Evolutionary conservation across 192 early-diverging fungal species (phyloP), one percentile per base, ranked within the genome.

Genomic region (Backusella morwellensis): DNA sequence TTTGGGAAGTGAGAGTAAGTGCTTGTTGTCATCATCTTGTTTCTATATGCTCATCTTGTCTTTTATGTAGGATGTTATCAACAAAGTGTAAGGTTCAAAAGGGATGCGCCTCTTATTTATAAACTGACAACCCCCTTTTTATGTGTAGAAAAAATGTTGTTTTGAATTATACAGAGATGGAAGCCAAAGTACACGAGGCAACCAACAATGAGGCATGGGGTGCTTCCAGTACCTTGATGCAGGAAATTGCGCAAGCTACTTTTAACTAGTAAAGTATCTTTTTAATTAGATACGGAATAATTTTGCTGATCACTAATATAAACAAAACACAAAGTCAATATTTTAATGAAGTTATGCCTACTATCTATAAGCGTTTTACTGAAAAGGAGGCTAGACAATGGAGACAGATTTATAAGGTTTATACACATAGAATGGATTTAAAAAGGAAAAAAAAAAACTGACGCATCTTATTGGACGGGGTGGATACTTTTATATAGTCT

Each of bases 331-430:
- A 14, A 82, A 96, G 95, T 72, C 91, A 94, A 87, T 86, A 93
- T 77, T 97, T 98, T 80, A 93, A 95, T 76, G 97, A 99, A 79
- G 95, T 98, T 75, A 97, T 99, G 96, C 88, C 96, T 1, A 94
- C 93, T 32, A 91, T 98, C 56, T 98, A 96, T 82, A 88, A 92
- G 73, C 90, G 92, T 21, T 91, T 97, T 77, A 89, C 93, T 63
- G 97, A 99, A 77, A 93, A 92, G 50, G 89, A 93, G 69, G 89
- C 93, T 0, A 81, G 86, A 26, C 92, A 93, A 76, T 99, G 97
- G 97, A 85, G 97, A 74, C 94, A 96, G 77, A 92, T 94, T n/a
- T 99, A 99, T 88, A 99, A 99, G 88, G 92, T 93, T 50, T 50
- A 26, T 59, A 59, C 26, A 11, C 26, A 3, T 21, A 21, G 52